Percentiles rank a stretch among this genome's conserved stretches.
Conservation (phyloP, 805 yeast species). For the Monosporozyma solicola region DNA sequence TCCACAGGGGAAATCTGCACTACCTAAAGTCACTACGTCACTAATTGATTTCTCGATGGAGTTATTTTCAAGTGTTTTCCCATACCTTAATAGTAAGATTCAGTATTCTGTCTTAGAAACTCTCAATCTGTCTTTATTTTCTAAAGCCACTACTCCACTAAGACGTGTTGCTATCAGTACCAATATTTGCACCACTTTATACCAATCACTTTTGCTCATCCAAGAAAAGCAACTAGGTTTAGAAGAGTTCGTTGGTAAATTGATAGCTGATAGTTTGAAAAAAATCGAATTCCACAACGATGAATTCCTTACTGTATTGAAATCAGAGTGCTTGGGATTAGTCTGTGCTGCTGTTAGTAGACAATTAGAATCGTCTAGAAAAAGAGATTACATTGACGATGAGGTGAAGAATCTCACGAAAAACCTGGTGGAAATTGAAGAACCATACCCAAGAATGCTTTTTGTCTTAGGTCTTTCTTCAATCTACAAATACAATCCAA, state of each 20-base stretch:
- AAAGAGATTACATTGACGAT: conserved; percentile 23
- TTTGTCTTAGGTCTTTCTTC: conserved; percentile 42
- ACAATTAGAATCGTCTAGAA: conserved; percentile 5
- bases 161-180: conserved; percentile 43
- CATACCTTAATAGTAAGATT: conserved; percentile 62
- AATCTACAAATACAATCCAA: conserved; percentile 35
- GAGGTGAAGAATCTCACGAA: conserved; percentile 50
- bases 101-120: conserved; percentile 85
- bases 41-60: conserved; percentile 74
- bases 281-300: conserved; percentile 35
- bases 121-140: conserved; percentile 47
- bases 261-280: conserved; percentile 44
- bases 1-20: conserved; percentile 8
- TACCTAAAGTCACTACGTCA: conserved; percentile 41
- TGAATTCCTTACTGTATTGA: conserved; percentile 35
- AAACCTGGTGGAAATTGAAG: conserved; percentile 52
- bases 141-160: conserved; percentile 29
- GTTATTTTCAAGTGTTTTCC: conserved; percentile 61
- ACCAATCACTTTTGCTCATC: conserved; percentile 35
- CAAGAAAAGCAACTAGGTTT: conserved; percentile 19
- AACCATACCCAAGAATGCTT: conserved; percentile 58
- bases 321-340: conserved; percentile 52
- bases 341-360: conserved; percentile 31
- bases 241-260: conserved; percentile 33
- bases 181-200: conserved; percentile 57